Evolutionary conservation across 2,329 filamentous ascomycete species (phyloP).

Genomic region (Cercospora brassicicola): DNA sequence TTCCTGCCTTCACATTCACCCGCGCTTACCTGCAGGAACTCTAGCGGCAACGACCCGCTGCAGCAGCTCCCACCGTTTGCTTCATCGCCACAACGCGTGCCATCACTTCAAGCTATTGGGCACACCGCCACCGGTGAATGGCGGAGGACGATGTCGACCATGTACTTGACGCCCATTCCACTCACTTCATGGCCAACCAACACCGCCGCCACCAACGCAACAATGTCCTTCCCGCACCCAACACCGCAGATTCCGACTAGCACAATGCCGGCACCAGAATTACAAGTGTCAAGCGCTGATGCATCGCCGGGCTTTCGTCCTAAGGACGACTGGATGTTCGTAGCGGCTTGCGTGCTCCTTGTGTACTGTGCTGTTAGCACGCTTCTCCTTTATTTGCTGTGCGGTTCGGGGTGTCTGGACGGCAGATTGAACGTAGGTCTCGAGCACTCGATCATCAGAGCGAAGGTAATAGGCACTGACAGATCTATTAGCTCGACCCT

Average conservation of each 20-base stretch:
- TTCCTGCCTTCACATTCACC: slow-evolving; percentile 12
- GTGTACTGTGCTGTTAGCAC: slow-evolving; percentile 9
- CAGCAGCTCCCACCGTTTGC: neutral
- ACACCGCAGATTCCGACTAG: neutral
- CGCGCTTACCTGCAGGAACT: slow-evolving; percentile 6
- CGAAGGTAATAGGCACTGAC: neutral
- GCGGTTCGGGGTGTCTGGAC: slow-evolving; percentile 7
- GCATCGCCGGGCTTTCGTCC: neutral
- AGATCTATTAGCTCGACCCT: neutral
- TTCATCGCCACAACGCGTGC: neutral
- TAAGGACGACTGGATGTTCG: neutral
- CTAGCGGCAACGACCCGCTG: neutral
- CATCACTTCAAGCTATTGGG: neutral
- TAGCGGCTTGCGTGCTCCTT: slow-evolving; percentile 1
- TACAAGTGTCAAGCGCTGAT: neutral
- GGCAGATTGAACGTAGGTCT: slow-evolving; percentile 9
- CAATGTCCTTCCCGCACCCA: neutral
- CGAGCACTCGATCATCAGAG: neutral
- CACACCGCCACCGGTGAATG: neutral
- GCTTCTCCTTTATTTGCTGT: slow-evolving; percentile 5
- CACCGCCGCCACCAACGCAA: neutral
- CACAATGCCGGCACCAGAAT: neutral
- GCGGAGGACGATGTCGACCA: neutral
- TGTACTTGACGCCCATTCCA: neutral
- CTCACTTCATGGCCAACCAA: neutral